phyloP scores from a whole-genome alignment of 2,329 filamentous ascomycete species.

The Fusarium oligoseptatum region DNA sequence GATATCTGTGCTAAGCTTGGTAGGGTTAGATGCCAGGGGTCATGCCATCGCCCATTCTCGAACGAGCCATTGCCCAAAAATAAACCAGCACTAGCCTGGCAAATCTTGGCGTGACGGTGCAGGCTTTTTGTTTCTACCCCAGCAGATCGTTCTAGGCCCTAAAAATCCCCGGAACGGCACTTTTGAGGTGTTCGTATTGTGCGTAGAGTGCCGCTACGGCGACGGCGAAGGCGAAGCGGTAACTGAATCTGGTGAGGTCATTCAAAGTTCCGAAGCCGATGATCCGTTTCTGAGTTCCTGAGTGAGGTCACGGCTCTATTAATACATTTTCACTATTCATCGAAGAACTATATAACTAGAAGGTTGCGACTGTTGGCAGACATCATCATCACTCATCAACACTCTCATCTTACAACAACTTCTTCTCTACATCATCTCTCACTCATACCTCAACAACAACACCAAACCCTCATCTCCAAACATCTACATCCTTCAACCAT shows the following conservation, averaged over 20 bases:
- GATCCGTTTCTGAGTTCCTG: not conserved
- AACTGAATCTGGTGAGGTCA: not conserved
- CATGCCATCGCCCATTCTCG: not conserved
- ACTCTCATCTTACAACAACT: not conserved
- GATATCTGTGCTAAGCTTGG: not conserved
- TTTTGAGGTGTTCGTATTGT: not conserved
- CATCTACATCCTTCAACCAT: constrained; percentile 23
- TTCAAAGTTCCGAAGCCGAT: not conserved
- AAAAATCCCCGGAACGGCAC: not conserved
- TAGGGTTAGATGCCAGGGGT: not conserved
- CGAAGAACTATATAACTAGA: not conserved
- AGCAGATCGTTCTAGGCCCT: not conserved
- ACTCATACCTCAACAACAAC: not conserved
- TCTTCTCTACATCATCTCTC: not conserved
- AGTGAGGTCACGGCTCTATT: not conserved
- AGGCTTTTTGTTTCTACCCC: not conserved
- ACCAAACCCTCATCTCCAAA: not conserved
- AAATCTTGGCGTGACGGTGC: not conserved
- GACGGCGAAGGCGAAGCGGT: not conserved
- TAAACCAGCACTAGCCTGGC: not conserved
- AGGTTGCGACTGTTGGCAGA: not conserved
- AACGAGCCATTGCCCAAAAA: not conserved
- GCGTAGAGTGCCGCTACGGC: not conserved
- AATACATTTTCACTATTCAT: not conserved
- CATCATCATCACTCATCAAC: not conserved